Conservation (phyloP, 768 basidiomycete genomes). For the Scleroderma citrinum region DNA sequence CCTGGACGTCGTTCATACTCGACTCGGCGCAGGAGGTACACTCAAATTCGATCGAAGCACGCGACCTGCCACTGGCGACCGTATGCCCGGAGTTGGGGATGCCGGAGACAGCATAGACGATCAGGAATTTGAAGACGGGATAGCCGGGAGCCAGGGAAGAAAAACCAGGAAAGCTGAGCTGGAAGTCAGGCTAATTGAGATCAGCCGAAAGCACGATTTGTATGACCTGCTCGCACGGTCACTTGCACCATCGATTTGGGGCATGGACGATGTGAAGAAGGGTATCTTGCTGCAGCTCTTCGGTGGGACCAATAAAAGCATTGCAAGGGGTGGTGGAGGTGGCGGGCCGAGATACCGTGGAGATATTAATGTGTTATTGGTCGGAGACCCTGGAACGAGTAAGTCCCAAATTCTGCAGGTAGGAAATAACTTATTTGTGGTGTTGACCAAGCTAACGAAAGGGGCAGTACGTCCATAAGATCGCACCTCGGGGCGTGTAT, state of each 20-base stretch:
- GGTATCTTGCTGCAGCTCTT: slow-evolving; percentile 94
- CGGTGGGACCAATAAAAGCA: slow-evolving; percentile 96
- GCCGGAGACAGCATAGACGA: slow-evolving; percentile 63
- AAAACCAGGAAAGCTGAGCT: slow-evolving; percentile 57
- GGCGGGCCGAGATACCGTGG: slow-evolving; percentile 96
- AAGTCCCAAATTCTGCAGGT: slow-evolving; percentile 95
- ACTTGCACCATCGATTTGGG: slow-evolving; percentile 93
- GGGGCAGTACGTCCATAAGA: slow-evolving; percentile 92
- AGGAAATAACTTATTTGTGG: slow-evolving; percentile 12
- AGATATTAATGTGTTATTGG: slow-evolving; percentile 95
- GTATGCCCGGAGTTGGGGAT: slow-evolving; percentile 62
- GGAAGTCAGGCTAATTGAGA: slow-evolving; percentile 68
- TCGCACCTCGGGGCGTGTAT: slow-evolving; percentile 95
- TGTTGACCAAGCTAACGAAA: background rate
- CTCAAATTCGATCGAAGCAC: slow-evolving; percentile 80
- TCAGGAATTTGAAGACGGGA: slow-evolving; percentile 49
- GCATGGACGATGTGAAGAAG: slow-evolving; percentile 99
- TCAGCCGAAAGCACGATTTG: slow-evolving; percentile 71
- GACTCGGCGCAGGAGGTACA: slow-evolving; percentile 52
- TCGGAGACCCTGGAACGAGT: slow-evolving; percentile 95
- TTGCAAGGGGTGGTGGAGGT: slow-evolving; percentile 87
- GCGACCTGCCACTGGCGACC: slow-evolving; percentile 61
- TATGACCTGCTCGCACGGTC: slow-evolving; percentile 82
- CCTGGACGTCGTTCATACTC: slow-evolving; percentile 91
- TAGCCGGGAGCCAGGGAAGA: slow-evolving; percentile 30